phyloP scores from a whole-genome alignment of 1,139 yeast genomes.

The Sugiyamaella sp. region DNA sequence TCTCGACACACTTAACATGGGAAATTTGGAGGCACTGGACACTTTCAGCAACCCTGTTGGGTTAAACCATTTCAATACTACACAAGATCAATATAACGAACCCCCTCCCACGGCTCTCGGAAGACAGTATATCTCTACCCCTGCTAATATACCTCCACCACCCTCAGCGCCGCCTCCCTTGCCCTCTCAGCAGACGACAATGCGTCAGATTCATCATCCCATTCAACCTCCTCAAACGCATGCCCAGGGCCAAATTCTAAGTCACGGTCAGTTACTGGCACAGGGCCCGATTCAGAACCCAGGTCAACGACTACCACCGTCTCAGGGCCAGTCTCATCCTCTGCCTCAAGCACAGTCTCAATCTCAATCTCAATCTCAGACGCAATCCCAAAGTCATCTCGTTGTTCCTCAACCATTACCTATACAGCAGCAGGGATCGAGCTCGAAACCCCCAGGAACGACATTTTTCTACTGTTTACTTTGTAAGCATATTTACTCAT shows the following conservation, averaged over 20 bases:
- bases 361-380: background rate
- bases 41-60: background rate
- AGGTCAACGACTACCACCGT: background rate
- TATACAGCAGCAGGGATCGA: background rate
- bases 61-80: background rate
- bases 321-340: too few species aligned
- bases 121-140: background rate
- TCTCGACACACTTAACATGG: background rate
- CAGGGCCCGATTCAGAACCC: background rate
- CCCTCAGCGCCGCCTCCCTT: background rate
- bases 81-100: background rate
- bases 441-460: background rate
- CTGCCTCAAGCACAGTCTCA: background rate
- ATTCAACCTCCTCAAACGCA: background rate
- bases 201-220: too few species aligned
- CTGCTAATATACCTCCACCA: background rate
- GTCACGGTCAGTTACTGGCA: background rate
- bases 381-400: background rate
- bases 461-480: constrained; percentile 18
- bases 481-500: constrained; percentile 17
- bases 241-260: too few species aligned
- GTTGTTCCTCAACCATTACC: background rate
- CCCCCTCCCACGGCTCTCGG: background rate
- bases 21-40: background rate
- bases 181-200: background rate